Evolutionary conservation across 306 rosid species (phyloP), one percentile per base, ranked within the genome.

Genomic region (Dalbergia oliveri): DNA sequence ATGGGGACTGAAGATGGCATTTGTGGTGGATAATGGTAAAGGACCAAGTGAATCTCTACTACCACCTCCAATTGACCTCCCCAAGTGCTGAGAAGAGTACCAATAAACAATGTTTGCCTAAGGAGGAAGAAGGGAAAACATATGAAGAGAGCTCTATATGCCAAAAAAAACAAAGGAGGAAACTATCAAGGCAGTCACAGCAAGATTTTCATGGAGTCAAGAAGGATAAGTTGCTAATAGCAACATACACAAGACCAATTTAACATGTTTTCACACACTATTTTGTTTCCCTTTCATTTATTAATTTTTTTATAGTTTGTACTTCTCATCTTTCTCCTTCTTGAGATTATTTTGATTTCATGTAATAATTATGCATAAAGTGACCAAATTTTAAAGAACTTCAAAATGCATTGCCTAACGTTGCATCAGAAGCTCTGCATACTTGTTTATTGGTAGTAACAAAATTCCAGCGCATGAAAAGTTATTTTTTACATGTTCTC

Each of bases 1-100:
- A 57, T 89, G 97, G 94, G 94, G 97, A 66, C 64, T 93, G 12
- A 93, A 93, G 88, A 93, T 91, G 98, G 97, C 97, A 79, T 93
- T 93, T 70, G 72, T 93, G 66, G 98, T 93, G 76, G 93, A 93
- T 81, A 88, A 91, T 85, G 97, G 93, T n/a, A 70, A 88, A 80
- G 97, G 94, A 51, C 91, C 93, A 44, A 84, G 87, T 59, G 89
- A 93, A 68, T 88, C 94, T 75, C 31, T 93, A 72, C 61, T 89
- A 37, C 97, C 97, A 39, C 97, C 94, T 59, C 97, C 97, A 35
- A 67, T 65, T 62, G 97, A 92, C 63, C 83, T 90, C 69, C 97
- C 98, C 44, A 80, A 88, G 84, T 92, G 98, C 73, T 94, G 54
- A 83, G 21, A 65, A 70, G 69, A 19, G 53, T 5, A 47, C 43